Conservation (phyloP, 2,329 filamentous ascomycete genomes). For the Aspergillus hortae region DNA sequence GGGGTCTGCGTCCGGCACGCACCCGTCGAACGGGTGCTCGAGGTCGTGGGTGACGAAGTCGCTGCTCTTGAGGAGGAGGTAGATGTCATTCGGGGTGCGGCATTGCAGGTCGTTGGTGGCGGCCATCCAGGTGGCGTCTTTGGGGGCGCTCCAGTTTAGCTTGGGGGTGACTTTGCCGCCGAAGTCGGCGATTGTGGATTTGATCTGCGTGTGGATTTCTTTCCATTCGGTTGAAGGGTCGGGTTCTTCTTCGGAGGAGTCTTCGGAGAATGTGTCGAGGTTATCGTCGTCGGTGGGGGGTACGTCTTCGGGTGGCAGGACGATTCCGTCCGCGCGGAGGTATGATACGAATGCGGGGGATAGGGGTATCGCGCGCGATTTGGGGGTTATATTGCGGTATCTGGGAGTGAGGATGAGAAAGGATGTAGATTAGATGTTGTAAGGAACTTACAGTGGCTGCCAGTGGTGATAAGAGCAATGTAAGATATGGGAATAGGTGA, state of each 20-base stretch:
- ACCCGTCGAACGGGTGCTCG: slow-evolving; percentile 86
- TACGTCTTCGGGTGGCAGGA: slow-evolving; percentile 58
- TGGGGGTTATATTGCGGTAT: slow-evolving; percentile 77
- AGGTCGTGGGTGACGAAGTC: slow-evolving; percentile 94
- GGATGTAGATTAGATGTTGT: neutral
- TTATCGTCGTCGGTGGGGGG: slow-evolving; percentile 40
- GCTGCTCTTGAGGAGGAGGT: slow-evolving; percentile 88
- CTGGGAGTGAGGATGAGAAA: slow-evolving; percentile 36
- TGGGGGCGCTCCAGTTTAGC: slow-evolving; percentile 94
- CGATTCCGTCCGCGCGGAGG: slow-evolving; percentile 86
- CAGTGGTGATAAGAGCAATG: slow-evolving; percentile 93
- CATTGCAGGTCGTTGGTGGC: slow-evolving; percentile 89
- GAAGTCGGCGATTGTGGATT: slow-evolving; percentile 71
- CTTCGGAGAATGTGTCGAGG: slow-evolving; percentile 49
- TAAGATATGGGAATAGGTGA: slow-evolving; percentile 81
- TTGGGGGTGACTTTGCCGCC: slow-evolving; percentile 88
- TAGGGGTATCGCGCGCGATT: slow-evolving; percentile 79
- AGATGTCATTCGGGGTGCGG: slow-evolving; percentile 82
- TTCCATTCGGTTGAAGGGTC: slow-evolving; percentile 57
- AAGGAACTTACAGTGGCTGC: slow-evolving; percentile 65
- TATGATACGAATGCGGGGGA: slow-evolving; percentile 75
- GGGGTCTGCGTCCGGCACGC: slow-evolving; percentile 37
- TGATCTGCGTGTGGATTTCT: slow-evolving; percentile 73
- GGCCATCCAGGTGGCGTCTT: slow-evolving; percentile 91
- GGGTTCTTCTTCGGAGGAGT: slow-evolving; percentile 56